Evolutionary conservation across 1,284 basidiomycete species (phyloP).

Genomic region (Sphaerobolus stellatus): DNA sequence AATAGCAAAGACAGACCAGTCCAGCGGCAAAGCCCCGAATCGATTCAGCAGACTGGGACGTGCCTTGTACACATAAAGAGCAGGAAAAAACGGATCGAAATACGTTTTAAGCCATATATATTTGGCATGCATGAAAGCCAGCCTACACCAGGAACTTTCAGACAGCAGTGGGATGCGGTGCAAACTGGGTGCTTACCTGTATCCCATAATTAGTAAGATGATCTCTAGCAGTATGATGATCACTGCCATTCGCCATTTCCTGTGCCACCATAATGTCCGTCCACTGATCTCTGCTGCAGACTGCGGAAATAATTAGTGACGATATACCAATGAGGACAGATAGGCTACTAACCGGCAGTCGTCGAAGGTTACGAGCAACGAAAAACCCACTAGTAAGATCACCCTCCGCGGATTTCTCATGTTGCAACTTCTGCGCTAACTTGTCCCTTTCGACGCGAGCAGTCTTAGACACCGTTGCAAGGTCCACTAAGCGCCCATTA

Average conservation of each 20-base stretch:
- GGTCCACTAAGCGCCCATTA: constrained; percentile 6
- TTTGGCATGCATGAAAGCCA: constrained; percentile 12
- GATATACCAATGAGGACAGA: background rate
- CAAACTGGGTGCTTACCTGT: constrained; percentile 4
- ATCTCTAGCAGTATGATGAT: constrained; percentile 9
- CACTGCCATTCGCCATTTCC: constrained; percentile 7
- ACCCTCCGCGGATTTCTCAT: constrained; percentile 2
- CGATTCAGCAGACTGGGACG: constrained; percentile 6
- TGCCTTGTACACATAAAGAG: constrained; percentile 8
- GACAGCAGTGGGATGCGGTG: background rate
- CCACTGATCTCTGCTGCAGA: background rate
- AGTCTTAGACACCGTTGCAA: constrained; percentile 8
- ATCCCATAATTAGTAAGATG: constrained; percentile 8
- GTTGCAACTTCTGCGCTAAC: constrained; percentile 6
- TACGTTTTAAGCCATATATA: constrained; percentile 10
- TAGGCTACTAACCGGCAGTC: constrained; percentile 1
- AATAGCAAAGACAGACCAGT: constrained; percentile 9
- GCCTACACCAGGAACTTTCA: background rate
- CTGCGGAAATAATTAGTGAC: background rate
- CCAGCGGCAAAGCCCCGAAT: constrained; percentile 1
- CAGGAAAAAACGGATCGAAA: constrained; percentile 13
- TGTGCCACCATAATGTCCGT: constrained; percentile 7
- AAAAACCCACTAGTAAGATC: background rate
- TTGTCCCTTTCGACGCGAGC: constrained; percentile 13
- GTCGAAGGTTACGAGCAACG: constrained; percentile 2